Conservation (phyloP, 2,329 filamentous ascomycete species). For the Chrysosporium queenslandicum region DNA sequence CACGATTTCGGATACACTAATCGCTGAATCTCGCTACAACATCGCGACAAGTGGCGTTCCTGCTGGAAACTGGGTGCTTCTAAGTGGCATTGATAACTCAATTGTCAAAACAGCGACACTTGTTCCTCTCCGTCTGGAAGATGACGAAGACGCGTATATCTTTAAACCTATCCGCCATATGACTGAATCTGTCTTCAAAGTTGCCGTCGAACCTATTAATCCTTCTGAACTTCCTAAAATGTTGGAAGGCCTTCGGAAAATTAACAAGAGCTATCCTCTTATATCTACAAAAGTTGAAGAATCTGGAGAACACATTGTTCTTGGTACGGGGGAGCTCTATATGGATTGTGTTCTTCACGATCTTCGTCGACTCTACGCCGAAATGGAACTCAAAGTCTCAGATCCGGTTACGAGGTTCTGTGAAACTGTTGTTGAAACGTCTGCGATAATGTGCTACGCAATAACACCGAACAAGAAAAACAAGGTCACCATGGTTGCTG, state of each 20-base stretch:
- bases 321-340: constrained; percentile 96
- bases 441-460: constrained; percentile 94
- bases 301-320: constrained; percentile 87
- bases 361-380: constrained; percentile 81
- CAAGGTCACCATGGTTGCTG: constrained; percentile 96
- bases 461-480: constrained; percentile 99
- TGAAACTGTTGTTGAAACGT: constrained; percentile 95
- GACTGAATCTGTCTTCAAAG: constrained; percentile 94
- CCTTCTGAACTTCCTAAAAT: constrained; percentile 97
- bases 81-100: constrained; percentile 89
- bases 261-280: constrained; percentile 95
- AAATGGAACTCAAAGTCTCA: constrained; percentile 99
- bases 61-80: constrained; percentile 85
- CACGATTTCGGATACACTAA: constrained; percentile 75
- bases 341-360: constrained; percentile 99
- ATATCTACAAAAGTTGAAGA: constrained; percentile 97
- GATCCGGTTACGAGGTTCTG: constrained; percentile 96
- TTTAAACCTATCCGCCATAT: constrained; percentile 90
- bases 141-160: constrained; percentile 88
- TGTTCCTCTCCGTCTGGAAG: constrained; percentile 66
- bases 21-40: constrained; percentile 86
- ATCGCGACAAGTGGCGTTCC: constrained; percentile 85
- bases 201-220: constrained; percentile 95
- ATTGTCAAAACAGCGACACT: constrained; percentile 96
- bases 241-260: constrained; percentile 89